Evolutionary conservation across 768 basidiomycete genomes (phyloP), one percentile per base, ranked within the genome.

Genomic region (Boletellus sp.): DNA sequence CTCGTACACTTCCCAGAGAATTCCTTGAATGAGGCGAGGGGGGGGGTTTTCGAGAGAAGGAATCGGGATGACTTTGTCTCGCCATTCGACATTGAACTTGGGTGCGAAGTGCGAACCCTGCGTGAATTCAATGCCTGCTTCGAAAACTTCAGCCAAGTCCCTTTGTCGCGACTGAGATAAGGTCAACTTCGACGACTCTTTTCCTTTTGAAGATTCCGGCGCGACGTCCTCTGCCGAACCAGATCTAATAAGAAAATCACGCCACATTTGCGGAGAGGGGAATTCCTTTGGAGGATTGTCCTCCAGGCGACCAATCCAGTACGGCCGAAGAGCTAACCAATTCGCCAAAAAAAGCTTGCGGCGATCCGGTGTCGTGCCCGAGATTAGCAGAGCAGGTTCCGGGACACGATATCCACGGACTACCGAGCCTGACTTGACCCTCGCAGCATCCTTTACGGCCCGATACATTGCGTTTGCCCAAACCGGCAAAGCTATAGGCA

Each of bases 1-100:
- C 20, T 7, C n/a, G n/a, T n/a, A 48, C 0, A 63, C 23, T 28
- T 62, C 55, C 64, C 60, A 65, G 1, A 60, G 35, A 16, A 64
- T 51, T n/a, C 26, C 32, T 15, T 20, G 15, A 2, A 37, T 16
- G 2, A 54, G 31, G 23, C 33, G 45, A 5, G 38, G 6, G 19
- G 53, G 40, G 13, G 44, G 53, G 19, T n/a, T 33, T 38, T 11
- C 33, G 19, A 3, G 11, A 38, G 37, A 3, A n/a, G n/a, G n/a
- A n/a, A n/a, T n/a, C n/a, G 22, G 12, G 19, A 2, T 9, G 22
- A 9, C n/a, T n/a, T 22, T 15, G 20, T 11, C 8, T 9, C 10
- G 7, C 37, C 37, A 38, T 20, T 38, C 19, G 3, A 38, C 10
- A 11, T 4, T 8, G 11, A 20, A 17, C 37, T 22, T 38, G 9